Conservation (phyloP, 2,329 filamentous ascomycete species). For the Lasiodiplodia theobromae region DNA sequence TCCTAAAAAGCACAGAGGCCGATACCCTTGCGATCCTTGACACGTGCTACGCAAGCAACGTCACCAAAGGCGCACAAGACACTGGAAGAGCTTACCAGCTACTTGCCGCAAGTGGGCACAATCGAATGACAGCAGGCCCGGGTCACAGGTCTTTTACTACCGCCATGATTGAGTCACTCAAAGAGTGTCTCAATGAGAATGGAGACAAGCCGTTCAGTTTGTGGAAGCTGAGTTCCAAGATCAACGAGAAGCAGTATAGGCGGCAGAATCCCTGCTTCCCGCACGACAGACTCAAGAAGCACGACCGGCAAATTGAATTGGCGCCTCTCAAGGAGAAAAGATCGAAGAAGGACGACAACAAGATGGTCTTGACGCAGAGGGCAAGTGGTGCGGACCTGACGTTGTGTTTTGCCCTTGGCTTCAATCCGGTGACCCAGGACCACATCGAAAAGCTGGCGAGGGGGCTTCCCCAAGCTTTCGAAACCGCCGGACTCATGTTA, state of each 20-base stretch:
- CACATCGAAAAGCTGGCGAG: slow-evolving; percentile 43
- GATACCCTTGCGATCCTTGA: slow-evolving; percentile 50
- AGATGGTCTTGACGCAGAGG: slow-evolving; percentile 28
- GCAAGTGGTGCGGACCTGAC: slow-evolving; percentile 41
- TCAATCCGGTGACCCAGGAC: slow-evolving; percentile 37
- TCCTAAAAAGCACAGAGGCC: slow-evolving; percentile 39
- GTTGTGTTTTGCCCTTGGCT: slow-evolving; percentile 40
- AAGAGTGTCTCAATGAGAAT: slow-evolving; percentile 36
- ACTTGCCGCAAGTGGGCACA: slow-evolving; percentile 40
- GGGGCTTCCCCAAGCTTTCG: slow-evolving; percentile 39
- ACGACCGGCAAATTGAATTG: slow-evolving; percentile 42
- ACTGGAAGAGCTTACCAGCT: slow-evolving; percentile 42
- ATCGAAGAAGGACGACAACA: slow-evolving; percentile 28
- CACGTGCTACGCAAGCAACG: slow-evolving; percentile 48
- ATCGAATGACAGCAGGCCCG: slow-evolving; percentile 40
- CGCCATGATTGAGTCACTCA: slow-evolving; percentile 43
- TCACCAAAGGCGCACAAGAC: slow-evolving; percentile 39
- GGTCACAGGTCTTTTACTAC: slow-evolving; percentile 44
- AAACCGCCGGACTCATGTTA: slow-evolving; percentile 39
- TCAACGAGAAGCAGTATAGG: slow-evolving; percentile 39
- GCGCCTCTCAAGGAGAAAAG: slow-evolving; percentile 37
- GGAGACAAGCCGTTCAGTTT: slow-evolving; percentile 38
- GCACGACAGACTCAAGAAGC: slow-evolving; percentile 37
- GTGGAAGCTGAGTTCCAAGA: slow-evolving; percentile 39
- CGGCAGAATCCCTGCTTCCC: slow-evolving; percentile 39